Percentiles rank a stretch among this genome's conserved stretches.
phyloP scores from a whole-genome alignment of 345 rosid species.

The Eutrema yunnanense region DNA sequence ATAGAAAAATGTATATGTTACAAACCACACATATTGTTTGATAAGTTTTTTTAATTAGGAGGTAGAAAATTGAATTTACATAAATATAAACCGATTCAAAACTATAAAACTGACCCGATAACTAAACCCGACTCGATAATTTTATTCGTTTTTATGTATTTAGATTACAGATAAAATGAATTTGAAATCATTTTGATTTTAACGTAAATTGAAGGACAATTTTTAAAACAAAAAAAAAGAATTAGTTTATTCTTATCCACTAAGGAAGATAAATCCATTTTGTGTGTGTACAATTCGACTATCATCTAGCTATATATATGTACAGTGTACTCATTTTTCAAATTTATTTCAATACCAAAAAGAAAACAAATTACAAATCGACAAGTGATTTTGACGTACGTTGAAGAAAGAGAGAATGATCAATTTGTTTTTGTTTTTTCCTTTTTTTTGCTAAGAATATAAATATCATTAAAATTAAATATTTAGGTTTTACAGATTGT shows the following conservation, averaged over 20 bases:
- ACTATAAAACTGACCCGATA: too few relatives aligned
- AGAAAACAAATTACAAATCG: neutral
- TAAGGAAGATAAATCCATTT: neutral
- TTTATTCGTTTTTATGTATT: neutral
- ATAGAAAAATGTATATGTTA: too few relatives aligned
- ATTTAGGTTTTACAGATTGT: too few relatives aligned
- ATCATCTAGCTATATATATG: neutral
- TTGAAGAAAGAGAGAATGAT: neutral
- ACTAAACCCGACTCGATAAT: too few relatives aligned
- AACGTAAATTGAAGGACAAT: neutral
- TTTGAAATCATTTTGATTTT: neutral
- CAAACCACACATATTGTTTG: too few relatives aligned
- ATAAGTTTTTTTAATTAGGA: too few relatives aligned
- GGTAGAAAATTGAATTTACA: too few relatives aligned
- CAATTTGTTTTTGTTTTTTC: neutral
- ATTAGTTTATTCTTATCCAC: neutral
- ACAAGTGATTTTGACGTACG: neutral
- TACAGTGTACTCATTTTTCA: neutral
- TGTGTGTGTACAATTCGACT: neutral
- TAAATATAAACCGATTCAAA: too few relatives aligned
- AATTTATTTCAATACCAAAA: neutral
- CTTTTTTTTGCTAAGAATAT: too few relatives aligned
- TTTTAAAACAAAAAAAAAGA: neutral
- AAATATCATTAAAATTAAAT: too few relatives aligned
- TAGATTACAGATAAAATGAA: neutral